Evolutionary conservation across 306 rosid species (phyloP).

Genomic region (Prunus armeniaca): DNA sequence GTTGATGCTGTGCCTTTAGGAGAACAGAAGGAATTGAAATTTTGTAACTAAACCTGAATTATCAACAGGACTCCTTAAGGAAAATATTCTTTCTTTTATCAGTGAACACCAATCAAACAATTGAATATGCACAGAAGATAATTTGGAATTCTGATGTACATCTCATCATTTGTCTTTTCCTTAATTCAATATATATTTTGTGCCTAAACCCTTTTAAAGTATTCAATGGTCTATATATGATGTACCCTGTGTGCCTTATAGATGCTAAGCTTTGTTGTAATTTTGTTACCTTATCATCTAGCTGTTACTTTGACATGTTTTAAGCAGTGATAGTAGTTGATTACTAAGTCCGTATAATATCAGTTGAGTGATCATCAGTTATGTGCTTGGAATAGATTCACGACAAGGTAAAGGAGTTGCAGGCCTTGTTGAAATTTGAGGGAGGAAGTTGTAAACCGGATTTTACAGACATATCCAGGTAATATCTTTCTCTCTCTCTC

Average conservation of each 20-base stretch:
- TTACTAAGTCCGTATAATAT: background rate
- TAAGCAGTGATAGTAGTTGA: background rate
- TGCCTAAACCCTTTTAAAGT: background rate
- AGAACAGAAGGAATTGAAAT: background rate
- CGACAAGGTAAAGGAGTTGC: constrained; percentile 59
- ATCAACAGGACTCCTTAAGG: background rate
- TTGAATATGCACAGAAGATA: background rate
- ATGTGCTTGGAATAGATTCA: constrained; percentile 51
- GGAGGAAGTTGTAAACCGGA: constrained; percentile 48
- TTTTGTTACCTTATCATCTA: background rate
- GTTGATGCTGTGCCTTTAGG: background rate
- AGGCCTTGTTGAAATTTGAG: constrained; percentile 42
- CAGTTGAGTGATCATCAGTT: constrained; percentile 24
- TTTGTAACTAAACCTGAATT: background rate
- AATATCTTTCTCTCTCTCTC: constrained; percentile 13
- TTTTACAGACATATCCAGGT: constrained; percentile 53
- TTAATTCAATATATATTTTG: background rate
- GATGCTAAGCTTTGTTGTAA: background rate
- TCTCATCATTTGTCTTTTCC: background rate
- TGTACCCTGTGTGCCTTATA: constrained; percentile 1
- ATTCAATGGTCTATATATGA: background rate
- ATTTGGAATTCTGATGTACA: constrained; percentile 3
- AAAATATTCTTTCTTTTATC: background rate
- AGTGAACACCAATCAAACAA: background rate
- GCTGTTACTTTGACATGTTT: constrained; percentile 9